These are phyloP conservation scores for Hymenoscyphus albidus DNA, from an alignment of 2,329 filamentous ascomycete species.

Conservation along the genomic window DNA sequence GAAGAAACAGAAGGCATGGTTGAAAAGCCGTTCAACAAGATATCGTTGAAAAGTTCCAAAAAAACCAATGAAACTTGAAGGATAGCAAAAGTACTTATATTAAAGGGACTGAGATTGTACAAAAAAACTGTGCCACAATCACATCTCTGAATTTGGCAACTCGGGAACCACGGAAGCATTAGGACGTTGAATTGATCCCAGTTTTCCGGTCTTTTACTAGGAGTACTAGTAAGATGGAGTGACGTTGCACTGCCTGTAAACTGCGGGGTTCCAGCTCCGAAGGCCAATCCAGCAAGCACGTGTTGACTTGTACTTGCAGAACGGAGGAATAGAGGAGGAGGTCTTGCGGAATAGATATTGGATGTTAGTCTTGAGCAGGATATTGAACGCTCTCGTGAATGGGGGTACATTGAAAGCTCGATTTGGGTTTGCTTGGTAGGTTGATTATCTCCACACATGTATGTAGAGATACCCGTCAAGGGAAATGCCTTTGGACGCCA, in stretches of 20 bases:
- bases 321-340: not conserved
- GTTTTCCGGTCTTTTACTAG: not conserved
- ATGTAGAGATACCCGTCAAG: too few relatives aligned
- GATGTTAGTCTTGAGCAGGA: not conserved
- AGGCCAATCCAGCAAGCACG: conserved; percentile 1
- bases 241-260: not conserved
- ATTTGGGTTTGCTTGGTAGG: too few relatives aligned
- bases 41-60: not conserved
- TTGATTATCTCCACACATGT: too few relatives aligned
- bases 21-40: conserved; percentile 8
- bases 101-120: not conserved
- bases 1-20: conserved; percentile 20
- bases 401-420: too few relatives aligned
- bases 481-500: too few relatives aligned
- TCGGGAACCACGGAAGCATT: not conserved
- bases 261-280: not conserved
- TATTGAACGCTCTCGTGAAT: not conserved
- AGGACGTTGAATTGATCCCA: not conserved
- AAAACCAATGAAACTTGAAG: not conserved
- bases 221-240: not conserved
- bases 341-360: not conserved
- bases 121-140: not conserved
- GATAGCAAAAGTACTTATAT: not conserved
- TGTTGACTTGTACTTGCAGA: not conserved
- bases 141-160: not conserved